Evolutionary conservation across 805 yeast species (phyloP).

Genomic region (Candida patagonica): DNA sequence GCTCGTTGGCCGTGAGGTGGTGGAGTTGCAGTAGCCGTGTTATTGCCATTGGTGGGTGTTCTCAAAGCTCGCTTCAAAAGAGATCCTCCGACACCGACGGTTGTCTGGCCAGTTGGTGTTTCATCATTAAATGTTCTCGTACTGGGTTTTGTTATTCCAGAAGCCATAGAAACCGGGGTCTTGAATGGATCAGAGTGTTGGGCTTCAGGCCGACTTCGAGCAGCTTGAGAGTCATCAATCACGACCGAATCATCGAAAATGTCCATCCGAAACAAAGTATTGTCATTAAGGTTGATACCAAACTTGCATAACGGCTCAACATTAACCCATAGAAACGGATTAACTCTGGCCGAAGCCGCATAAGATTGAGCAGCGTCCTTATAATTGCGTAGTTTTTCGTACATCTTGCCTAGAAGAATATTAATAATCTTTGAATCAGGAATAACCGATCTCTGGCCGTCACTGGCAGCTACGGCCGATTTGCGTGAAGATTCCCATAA

Average conservation of each 20-base stretch:
- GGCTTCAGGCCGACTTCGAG: not conserved
- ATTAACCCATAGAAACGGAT: constrained; percentile 84
- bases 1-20: constrained; percentile 1
- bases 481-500: constrained; percentile 7
- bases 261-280: constrained; percentile 23
- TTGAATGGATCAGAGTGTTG: constrained; percentile 5
- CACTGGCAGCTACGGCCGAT: not conserved
- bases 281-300: constrained; percentile 62
- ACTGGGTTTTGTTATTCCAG: not conserved
- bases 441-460: constrained; percentile 15
- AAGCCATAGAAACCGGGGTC: constrained; percentile 9
- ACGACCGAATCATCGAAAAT: not conserved
- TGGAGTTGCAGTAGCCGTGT: not conserved
- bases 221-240: constrained; percentile 6
- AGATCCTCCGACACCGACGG: not conserved
- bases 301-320: constrained; percentile 62
- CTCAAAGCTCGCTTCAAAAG: not conserved
- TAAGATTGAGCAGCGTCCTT: constrained; percentile 60
- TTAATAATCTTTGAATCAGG: constrained; percentile 71
- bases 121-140: not conserved
- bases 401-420: constrained; percentile 61
- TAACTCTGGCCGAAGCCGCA: constrained; percentile 56
- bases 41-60: not conserved
- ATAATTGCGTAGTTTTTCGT: constrained; percentile 46
- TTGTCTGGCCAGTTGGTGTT: not conserved